Conservation (phyloP, 2,329 filamentous ascomycete species). For the Aspergillus eucalypticola region DNA sequence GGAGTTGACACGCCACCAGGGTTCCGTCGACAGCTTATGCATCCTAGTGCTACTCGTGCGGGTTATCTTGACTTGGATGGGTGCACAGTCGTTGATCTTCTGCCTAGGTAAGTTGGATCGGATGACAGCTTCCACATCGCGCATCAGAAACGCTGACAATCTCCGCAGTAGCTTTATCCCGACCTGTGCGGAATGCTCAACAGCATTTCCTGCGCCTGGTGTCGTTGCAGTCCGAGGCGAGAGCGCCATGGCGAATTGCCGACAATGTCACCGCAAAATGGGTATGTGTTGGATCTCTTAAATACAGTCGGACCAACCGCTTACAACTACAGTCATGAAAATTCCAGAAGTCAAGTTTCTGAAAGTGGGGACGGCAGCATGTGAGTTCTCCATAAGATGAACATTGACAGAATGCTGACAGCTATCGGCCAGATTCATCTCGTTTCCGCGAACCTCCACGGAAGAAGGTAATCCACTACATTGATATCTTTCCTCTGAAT, state of each 20-base stretch:
- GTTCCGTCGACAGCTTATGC: conserved; percentile 70
- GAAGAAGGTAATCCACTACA: conserved; percentile 37
- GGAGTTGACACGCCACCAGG: conserved; percentile 28
- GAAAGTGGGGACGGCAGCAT: conserved; percentile 61
- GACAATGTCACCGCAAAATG: conserved; percentile 77
- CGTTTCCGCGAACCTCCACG: conserved; percentile 33
- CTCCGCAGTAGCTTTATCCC: conserved; percentile 70
- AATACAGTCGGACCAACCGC: not conserved
- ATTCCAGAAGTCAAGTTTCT: conserved; percentile 78
- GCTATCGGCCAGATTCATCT: conserved; percentile 24
- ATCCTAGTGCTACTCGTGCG: conserved; percentile 70
- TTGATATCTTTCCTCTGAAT: not conserved
- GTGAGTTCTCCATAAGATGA: conserved; percentile 30
- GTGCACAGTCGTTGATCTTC: conserved; percentile 72
- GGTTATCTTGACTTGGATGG: conserved; percentile 77
- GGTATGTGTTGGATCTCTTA: conserved; percentile 43
- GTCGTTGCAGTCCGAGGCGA: conserved; percentile 74
- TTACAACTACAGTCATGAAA: conserved; percentile 57
- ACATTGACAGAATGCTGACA: not conserved
- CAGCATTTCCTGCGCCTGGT: conserved; percentile 60
- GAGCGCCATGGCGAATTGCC: conserved; percentile 71
- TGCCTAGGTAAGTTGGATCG: conserved; percentile 59
- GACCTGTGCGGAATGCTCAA: conserved; percentile 75
- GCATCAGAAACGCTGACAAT: conserved; percentile 4
- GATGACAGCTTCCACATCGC: not conserved